Evolutionary conservation across 495 filamentous ascomycete genomes (phyloP).

Genomic region (Recurvomyces mirabilis): DNA sequence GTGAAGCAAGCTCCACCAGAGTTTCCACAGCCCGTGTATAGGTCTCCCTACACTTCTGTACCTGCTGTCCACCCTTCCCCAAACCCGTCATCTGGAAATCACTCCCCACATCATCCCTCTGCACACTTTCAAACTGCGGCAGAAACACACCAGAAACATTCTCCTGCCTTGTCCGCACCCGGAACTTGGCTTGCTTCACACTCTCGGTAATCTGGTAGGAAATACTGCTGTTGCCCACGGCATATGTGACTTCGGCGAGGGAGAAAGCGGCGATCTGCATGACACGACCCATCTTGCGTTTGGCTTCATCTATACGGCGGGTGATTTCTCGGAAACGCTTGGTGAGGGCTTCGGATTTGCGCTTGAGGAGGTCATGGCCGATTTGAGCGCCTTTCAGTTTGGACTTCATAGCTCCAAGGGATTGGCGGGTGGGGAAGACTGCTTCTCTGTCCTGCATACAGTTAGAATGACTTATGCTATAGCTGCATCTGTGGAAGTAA

Average conservation of each 20-base stretch:
- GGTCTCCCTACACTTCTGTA: conserved; percentile 87
- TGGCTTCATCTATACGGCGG: conserved; percentile 92
- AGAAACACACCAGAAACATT: conserved; percentile 95
- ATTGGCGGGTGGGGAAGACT: conserved; percentile 97
- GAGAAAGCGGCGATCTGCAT: conserved; percentile 99
- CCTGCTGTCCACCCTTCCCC: conserved; percentile 95
- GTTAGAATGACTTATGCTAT: no score
- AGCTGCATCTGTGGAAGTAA: no score
- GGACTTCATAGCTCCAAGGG: conserved; percentile 89
- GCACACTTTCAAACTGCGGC: conserved; percentile 81
- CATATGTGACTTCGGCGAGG: conserved; percentile 93
- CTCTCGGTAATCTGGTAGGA: conserved; percentile 96
- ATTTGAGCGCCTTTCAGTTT: conserved; percentile 86
- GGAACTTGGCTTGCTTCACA: conserved; percentile 81
- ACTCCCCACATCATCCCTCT: conserved; percentile 67
- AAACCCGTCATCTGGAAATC: conserved; percentile 94
- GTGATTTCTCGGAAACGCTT: conserved; percentile 67
- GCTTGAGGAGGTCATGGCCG: conserved; percentile 36
- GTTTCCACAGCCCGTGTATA: conserved; percentile 97
- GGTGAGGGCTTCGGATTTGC: conserved; percentile 36
- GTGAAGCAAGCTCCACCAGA: conserved; percentile 86
- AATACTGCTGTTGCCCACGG: conserved; percentile 90
- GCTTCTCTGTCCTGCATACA: conserved; percentile 60
- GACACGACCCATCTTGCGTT: conserved; percentile 98
- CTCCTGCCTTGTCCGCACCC: conserved; percentile 87